Conservation (phyloP, 305 asterid genomes). For the Fraxinus latifolia region DNA sequence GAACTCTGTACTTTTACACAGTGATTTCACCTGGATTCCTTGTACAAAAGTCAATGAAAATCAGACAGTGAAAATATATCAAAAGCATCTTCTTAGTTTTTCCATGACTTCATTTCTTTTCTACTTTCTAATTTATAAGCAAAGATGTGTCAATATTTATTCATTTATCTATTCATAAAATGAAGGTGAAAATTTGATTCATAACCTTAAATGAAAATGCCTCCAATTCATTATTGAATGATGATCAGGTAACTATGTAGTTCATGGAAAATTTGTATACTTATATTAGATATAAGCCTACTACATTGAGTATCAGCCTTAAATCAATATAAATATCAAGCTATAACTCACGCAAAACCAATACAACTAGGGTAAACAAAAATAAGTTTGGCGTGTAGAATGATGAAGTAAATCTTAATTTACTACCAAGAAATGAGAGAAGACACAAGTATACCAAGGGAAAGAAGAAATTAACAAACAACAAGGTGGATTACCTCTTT, state of each 20-base stretch:
- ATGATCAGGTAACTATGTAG: not conserved
- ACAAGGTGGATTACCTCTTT: slow-evolving; percentile 59
- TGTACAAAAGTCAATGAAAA: not conserved
- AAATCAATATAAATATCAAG: not conserved
- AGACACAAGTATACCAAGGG: slow-evolving; percentile 8
- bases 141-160: not conserved
- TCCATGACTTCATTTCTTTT: not conserved
- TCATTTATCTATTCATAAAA: not conserved
- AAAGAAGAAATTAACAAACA: not conserved
- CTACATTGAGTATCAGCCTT: slow-evolving; percentile 8
- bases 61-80: not conserved
- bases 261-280: not conserved
- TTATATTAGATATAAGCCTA: not conserved
- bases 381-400: not conserved
- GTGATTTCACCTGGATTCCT: not conserved
- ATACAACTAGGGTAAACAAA: not conserved
- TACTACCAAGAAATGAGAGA: not conserved
- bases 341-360: slow-evolving; percentile 1
- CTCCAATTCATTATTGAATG: not conserved
- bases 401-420: not conserved
- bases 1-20: slow-evolving; percentile 1
- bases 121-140: not conserved
- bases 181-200: not conserved
- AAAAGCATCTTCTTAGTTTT: not conserved
- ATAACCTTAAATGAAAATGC: not conserved